phyloP scores from a whole-genome alignment of 2,329 filamentous ascomycete species.

The Hymenoscyphus linearis region DNA sequence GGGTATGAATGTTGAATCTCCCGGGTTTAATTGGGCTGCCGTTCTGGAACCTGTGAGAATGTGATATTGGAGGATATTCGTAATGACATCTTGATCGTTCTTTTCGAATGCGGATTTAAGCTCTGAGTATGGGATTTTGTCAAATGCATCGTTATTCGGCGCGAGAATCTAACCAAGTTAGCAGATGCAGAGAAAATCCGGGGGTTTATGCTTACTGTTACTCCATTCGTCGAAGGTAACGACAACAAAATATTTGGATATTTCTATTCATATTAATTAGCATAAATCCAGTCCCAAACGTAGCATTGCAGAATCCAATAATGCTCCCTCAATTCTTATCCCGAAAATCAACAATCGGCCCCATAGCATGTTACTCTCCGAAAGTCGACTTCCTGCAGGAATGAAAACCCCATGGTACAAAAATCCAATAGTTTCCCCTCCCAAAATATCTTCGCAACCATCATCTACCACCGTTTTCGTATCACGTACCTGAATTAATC shows the following conservation, averaged over 20 bases:
- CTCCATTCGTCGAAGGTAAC: conserved; percentile 39
- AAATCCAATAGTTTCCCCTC: not conserved
- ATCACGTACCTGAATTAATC: conserved; percentile 37
- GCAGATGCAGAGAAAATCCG: not conserved
- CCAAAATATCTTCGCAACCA: not conserved
- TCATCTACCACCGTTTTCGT: not conserved
- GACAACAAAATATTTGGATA: conserved; percentile 42
- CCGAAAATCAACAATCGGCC: not conserved
- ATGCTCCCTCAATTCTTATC: not conserved
- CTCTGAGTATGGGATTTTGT: conserved; percentile 33
- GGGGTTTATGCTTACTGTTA: conserved; percentile 37
- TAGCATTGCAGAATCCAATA: not conserved
- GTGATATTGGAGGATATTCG: conserved; percentile 35
- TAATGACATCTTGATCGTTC: conserved; percentile 35
- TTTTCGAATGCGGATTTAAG: conserved; percentile 27
- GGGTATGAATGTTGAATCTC: conserved; percentile 37
- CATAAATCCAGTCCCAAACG: not conserved
- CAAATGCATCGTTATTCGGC: conserved; percentile 34
- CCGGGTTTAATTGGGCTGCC: conserved; percentile 27
- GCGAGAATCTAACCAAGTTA: conserved; percentile 33
- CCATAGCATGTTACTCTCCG: not conserved
- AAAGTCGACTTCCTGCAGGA: not conserved
- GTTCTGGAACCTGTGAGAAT: conserved; percentile 31
- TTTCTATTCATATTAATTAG: conserved; percentile 33
- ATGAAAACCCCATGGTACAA: not conserved